Base-by-base conservation (phyloP, 495 filamentous ascomycete genomes). In the Rusavskia elegans region DNA sequence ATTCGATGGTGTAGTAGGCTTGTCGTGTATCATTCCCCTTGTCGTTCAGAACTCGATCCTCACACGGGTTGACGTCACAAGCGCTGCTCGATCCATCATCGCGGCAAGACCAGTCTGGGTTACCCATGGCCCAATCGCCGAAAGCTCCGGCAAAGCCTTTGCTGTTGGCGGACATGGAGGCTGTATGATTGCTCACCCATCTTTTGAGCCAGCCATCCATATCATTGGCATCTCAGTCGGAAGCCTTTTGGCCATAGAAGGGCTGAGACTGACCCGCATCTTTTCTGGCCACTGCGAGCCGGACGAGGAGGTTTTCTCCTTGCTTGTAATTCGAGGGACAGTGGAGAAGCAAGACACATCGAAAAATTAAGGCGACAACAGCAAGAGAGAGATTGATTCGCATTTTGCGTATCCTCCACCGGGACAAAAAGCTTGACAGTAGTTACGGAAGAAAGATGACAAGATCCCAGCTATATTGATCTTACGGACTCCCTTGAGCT, bases 1-100 rank as follows among this genome's bases (percentile, higher is more conserved):
- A 61, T 48, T 64, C 59, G 6, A 64, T 53, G 6, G 55, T 60
- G 45, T 62, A 62, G 48, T 62, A 65, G 3, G 57, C 49, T 25
- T 58, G 51, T 1, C 57, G 52, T 29, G 59, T 51, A 20, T 59
- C 54, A 14, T 52, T 25, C 14, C 55, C 57, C 2, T 57, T 55
- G 25, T 52, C 52, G 50, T 61, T 62, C 21, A 65, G 50, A 0
- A 56, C 53, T 2, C 48, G 35, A 19, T 59, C 57, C 21, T 62
- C 60, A 42, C 57, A 64, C 3, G 58, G 49, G 16, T 61, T 40
- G 37, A 64, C 29, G 21, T 65, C 55, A 29, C 61, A 64, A 30
- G 54, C 53, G 23, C 55, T 55, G 37, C 53, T 46, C 10, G 57
- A 59, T 20, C 60, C 58, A 29, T 63, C 58, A 48, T 62, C 56